Conservation (phyloP, 768 basidiomycete species). For the Auriscalpium orientale region DNA sequence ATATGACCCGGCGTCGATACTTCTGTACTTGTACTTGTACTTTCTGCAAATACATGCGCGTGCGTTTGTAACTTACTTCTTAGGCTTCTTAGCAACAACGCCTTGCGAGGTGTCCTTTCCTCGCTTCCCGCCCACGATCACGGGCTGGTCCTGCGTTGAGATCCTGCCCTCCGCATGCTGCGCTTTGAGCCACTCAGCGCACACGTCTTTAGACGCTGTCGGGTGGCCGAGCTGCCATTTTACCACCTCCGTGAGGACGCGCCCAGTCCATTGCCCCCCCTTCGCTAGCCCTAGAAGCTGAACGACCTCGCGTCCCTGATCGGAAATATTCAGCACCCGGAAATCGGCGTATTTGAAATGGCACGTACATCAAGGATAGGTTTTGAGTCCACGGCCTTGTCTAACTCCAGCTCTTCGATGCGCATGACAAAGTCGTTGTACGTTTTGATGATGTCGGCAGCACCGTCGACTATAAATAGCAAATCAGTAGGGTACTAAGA, state of each 20-base stretch:
- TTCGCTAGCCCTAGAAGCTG: conserved; percentile 41
- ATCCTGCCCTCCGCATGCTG: conserved; percentile 45
- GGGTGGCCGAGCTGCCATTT: conserved; percentile 87
- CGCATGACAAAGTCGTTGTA: conserved; percentile 63
- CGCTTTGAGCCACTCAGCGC: conserved; percentile 59
- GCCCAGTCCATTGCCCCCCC: conserved; percentile 65
- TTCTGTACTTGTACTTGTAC: background rate
- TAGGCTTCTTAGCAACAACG: conserved; percentile 10
- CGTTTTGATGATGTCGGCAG: conserved; percentile 38
- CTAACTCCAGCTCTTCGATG: conserved; percentile 56
- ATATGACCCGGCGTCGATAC: background rate
- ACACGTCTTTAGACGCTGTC: conserved; percentile 53
- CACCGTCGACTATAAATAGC: conserved; percentile 31
- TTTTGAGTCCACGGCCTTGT: conserved; percentile 54
- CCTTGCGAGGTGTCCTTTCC: conserved; percentile 4
- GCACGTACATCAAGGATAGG: conserved; percentile 70
- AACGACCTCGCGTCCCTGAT: conserved; percentile 66
- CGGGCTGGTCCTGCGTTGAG: conserved; percentile 19
- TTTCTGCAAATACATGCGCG: background rate
- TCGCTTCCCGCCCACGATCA: conserved; percentile 2
- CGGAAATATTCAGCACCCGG: background rate
- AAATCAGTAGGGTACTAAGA: conserved; percentile 13
- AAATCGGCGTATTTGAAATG: background rate
- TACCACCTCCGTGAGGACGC: conserved; percentile 56
- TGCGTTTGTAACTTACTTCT: background rate